phyloP scores from a whole-genome alignment of 768 basidiomycete species.

The Ramaria sp. region DNA sequence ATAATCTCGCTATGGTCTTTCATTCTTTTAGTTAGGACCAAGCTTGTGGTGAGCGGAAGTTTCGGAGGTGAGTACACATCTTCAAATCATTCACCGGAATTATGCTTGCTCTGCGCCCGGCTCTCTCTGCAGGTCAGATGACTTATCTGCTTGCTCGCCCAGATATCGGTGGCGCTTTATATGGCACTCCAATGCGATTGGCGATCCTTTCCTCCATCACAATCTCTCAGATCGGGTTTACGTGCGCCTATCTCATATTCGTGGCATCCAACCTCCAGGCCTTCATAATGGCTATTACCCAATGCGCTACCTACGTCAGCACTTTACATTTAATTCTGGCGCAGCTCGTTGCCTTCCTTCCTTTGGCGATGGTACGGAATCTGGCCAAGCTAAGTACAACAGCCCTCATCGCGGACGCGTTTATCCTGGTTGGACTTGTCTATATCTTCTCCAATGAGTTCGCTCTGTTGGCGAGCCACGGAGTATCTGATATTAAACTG shows the following conservation, averaged over 20 bases:
- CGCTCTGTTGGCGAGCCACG: constrained; percentile 49
- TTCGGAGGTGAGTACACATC: constrained; percentile 62
- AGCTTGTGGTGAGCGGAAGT: constrained; percentile 81
- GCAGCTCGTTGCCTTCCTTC: constrained; percentile 81
- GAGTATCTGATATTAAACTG: constrained; percentile 68
- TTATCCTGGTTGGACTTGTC: constrained; percentile 80
- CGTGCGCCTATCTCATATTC: constrained; percentile 89
- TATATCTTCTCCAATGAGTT: constrained; percentile 88
- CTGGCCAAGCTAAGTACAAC: constrained; percentile 91
- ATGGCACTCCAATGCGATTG: constrained; percentile 90
- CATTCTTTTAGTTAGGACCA: constrained; percentile 79
- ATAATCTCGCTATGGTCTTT: constrained; percentile 87
- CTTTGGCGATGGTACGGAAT: constrained; percentile 81
- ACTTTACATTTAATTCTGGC: constrained; percentile 70
- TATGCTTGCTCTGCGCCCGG: not conserved
- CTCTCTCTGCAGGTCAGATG: not conserved
- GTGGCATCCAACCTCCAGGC: constrained; percentile 89
- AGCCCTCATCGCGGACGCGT: constrained; percentile 87
- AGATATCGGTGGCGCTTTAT: constrained; percentile 91
- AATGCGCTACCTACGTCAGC: constrained; percentile 57
- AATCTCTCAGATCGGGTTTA: constrained; percentile 84
- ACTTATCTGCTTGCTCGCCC: not conserved
- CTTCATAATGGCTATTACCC: constrained; percentile 70
- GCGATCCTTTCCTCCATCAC: constrained; percentile 81
- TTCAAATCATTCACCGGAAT: too few species aligned